These are phyloP conservation scores for Citrullus amarus DNA, from an alignment of 306 rosid genomes.

Conservation along the genomic window DNA sequence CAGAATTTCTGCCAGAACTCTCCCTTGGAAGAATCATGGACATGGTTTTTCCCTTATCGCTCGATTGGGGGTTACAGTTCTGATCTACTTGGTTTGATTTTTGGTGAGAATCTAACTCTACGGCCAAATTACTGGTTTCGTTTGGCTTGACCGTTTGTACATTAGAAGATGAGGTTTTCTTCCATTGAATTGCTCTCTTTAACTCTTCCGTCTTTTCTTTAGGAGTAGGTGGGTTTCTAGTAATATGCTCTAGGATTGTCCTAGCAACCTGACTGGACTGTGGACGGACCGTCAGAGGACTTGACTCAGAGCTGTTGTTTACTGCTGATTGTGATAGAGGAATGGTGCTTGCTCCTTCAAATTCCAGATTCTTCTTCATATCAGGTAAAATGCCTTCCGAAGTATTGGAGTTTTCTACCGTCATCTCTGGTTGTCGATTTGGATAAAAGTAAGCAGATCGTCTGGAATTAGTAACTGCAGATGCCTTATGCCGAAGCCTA, in stretches of 20 bases:
- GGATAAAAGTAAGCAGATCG: conserved; percentile 28
- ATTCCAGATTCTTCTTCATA: conserved; percentile 26
- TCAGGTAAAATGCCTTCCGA: conserved; percentile 29
- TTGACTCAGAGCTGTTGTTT: conserved; percentile 20
- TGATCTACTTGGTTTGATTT: conserved; percentile 19
- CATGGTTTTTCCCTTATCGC: conserved; percentile 17
- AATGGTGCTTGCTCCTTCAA: conserved; percentile 21
- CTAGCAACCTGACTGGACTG: conserved; percentile 66
- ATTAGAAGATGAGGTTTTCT: conserved; percentile 37
- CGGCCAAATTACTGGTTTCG: conserved; percentile 22
- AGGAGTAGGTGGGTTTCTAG: conserved; percentile 63
- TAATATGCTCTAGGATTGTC: conserved; percentile 73
- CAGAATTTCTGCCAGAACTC: conserved; percentile 20
- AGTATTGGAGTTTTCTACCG: conserved; percentile 21
- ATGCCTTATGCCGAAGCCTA: conserved; percentile 33
- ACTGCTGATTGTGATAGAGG: conserved; percentile 16
- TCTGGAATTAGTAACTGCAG: conserved; percentile 31
- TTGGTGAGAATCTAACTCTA: conserved; percentile 21
- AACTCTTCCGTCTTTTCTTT: conserved; percentile 68
- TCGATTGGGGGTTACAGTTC: conserved; percentile 22
- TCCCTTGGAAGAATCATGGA: neutral
- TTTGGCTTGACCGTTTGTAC: conserved; percentile 22
- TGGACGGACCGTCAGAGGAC: conserved; percentile 41
- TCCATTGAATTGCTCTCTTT: conserved; percentile 51
- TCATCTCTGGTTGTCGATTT: conserved; percentile 14